Percentiles rank a stretch among this genome's conserved stretches.
These are phyloP conservation scores for Oryza brachyantha DNA, from an alignment of 176 grass and related monocot species.

Conservation along the genomic window DNA sequence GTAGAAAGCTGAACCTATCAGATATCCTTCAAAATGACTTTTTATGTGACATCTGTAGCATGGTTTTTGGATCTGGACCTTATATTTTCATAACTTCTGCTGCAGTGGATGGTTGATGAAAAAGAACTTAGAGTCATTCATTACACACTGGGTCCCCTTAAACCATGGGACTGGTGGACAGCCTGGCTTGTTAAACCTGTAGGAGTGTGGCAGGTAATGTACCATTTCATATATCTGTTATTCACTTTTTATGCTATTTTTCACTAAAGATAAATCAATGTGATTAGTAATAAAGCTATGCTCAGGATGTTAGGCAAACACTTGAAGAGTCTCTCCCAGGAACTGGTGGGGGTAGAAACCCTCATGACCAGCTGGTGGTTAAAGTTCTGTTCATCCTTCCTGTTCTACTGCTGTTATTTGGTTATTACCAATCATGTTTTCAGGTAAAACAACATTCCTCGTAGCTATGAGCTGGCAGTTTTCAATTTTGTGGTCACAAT, in stretches of 20 bases:
- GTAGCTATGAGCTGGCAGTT: neutral
- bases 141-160: conserved; percentile 87
- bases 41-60: neutral
- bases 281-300: conserved; percentile 12
- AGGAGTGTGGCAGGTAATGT: conserved; percentile 86
- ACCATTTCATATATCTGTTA: neutral
- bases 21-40: neutral
- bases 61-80: conserved; percentile 20
- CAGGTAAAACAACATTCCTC: conserved; percentile 50
- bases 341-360: conserved; percentile 72
- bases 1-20: neutral
- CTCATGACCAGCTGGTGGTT: conserved; percentile 59
- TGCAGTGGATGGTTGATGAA: conserved; percentile 98
- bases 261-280: conserved; percentile 15
- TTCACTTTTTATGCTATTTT: conserved; percentile 23
- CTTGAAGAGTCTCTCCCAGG: conserved; percentile 82
- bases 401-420: conserved; percentile 55
- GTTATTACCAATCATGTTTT: conserved; percentile 73
- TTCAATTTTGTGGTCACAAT: neutral
- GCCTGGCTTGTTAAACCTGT: conserved; percentile 98
- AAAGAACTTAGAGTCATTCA: conserved; percentile 92
- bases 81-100: conserved; percentile 25
- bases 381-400: conserved; percentile 74
- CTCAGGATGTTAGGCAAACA: conserved; percentile 73
- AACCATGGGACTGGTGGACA: conserved; percentile 99